Evolutionary conservation across 1,139 yeast genomes (phyloP).

Genomic region (Pneumocystis canis): DNA sequence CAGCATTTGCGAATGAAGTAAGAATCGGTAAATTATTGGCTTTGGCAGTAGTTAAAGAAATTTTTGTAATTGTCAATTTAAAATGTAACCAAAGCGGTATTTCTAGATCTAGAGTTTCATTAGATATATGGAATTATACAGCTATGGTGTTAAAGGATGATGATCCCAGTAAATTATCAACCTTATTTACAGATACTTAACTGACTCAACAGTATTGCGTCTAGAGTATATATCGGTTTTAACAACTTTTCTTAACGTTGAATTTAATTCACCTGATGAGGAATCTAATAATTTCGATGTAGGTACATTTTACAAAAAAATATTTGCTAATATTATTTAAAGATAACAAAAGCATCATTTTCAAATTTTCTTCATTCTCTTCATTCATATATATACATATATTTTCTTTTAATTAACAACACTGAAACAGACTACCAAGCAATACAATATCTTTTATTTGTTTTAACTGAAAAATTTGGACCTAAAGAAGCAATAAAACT

Average conservation of each 20-base stretch:
- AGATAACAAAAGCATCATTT: not conserved
- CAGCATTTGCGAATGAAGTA: not conserved
- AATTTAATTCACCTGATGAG: not conserved
- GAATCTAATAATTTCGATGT: not conserved
- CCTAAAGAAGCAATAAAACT: not conserved
- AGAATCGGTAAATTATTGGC: not conserved
- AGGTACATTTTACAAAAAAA: not conserved
- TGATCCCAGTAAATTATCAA: not conserved
- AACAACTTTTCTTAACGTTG: not conserved
- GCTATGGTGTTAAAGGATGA: not conserved
- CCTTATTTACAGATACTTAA: not conserved
- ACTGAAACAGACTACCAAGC: not conserved
- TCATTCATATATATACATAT: not conserved
- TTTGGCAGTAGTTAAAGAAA: not conserved
- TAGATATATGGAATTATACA: slow-evolving; percentile 1
- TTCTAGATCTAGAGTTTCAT: not conserved
- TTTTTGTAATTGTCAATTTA: not conserved
- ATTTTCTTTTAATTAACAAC: not conserved
- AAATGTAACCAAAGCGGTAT: not conserved
- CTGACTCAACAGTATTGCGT: not conserved
- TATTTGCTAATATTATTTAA: not conserved
- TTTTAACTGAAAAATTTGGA: not conserved
- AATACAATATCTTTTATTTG: not conserved
- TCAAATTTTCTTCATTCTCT: not conserved
- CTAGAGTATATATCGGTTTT: not conserved